Evolutionary conservation across 1,284 basidiomycete genomes (phyloP), one percentile per base, ranked within the genome.

Genomic region (Mixia osmundae): DNA sequence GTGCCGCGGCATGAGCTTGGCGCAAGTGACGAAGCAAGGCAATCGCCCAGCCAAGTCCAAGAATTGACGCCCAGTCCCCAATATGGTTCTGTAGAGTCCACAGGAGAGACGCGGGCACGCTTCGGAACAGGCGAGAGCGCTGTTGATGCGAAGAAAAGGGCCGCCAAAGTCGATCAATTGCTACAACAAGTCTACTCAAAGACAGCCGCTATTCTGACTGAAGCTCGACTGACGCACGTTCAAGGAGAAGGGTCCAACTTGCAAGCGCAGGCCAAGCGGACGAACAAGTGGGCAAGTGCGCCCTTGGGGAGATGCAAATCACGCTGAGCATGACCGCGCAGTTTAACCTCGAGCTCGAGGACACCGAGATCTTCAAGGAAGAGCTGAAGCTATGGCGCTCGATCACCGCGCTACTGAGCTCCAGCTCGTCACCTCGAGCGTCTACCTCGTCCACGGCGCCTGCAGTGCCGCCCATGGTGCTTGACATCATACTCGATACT

Each of bases 321-420:
- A 37, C 22, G 21, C 30, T 20, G 21, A 25, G 23, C 22, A 15
- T 23, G 44, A 41, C 23, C 8, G 1, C n/a, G 19, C 49, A 54
- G 56, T 58, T 58, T 45, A 54, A 51, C 33, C 46, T 58, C 28
- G 55, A 56, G 24, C 47, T 56, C 2, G 49, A 52, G 4, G 56
- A 56, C 21, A 47, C 38, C 11, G 50, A 54, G 22, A 37, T 49
- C 8, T 57, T 56, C 37, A 50, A 50, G 22, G 45, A 50, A 3
- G 54, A 57, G 25, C 48, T 58, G 18, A 44, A 47, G 14, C 42
- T 50, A 2, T 58, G 56, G 56, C 42, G 50, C 7, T 51, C 41
- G 20, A 42, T 51, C 12, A 53, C 52, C 1, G 22, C 38, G 5
- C 41, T 50, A n/a, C 33, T 50, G 25, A 25, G 37, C 21, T 20